A percentile compares a stretch with the other conserved stretches of the same genome.
These are phyloP conservation scores for Xylariales sp. DNA, from an alignment of 2,329 filamentous ascomycete species.

Conservation along the genomic window DNA sequence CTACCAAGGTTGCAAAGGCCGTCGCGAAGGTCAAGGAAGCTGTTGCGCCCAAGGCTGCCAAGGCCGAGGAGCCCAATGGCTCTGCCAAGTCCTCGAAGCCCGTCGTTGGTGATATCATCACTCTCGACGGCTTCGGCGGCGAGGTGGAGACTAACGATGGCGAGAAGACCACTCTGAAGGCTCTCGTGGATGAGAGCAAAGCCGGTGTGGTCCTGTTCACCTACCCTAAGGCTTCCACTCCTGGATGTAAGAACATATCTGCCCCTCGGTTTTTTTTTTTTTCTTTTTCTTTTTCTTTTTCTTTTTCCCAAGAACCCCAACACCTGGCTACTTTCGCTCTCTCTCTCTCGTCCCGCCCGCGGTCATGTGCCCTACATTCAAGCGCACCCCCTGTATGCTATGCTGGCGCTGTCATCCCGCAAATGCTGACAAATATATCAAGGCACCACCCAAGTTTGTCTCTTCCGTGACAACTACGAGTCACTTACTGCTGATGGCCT, in stretches of 20 bases:
- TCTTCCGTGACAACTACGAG: slow-evolving; percentile 83
- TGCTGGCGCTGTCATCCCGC: too few species aligned
- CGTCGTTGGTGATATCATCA: slow-evolving; percentile 50
- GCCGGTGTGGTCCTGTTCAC: slow-evolving; percentile 88
- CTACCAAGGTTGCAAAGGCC: slow-evolving; percentile 33
- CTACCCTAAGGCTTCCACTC: slow-evolving; percentile 91
- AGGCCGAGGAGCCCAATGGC: slow-evolving; percentile 23
- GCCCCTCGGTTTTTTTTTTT: slow-evolving; percentile 1
- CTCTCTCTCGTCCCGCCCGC: too few species aligned
- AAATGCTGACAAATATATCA: too few species aligned
- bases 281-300: not conserved
- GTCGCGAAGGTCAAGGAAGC: slow-evolving; percentile 32
- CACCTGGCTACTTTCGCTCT: too few species aligned
- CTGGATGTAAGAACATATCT: slow-evolving; percentile 73
- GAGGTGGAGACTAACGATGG: slow-evolving; percentile 86
- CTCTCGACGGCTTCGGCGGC: slow-evolving; percentile 57
- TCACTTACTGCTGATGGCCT: slow-evolving; percentile 74
- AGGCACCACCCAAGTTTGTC: slow-evolving; percentile 91
- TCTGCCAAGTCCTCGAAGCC: slow-evolving; percentile 35
- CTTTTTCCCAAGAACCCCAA: too few species aligned
- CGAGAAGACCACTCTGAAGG: slow-evolving; percentile 71
- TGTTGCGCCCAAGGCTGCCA: slow-evolving; percentile 22
- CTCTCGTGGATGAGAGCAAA: slow-evolving; percentile 78
- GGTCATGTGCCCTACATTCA: too few species aligned
- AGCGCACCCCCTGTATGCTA: too few species aligned